Evolutionary conservation across 345 rosid genomes (phyloP), one percentile per base, ranked within the genome.

Genomic region (Gynandropsis gynandra): DNA sequence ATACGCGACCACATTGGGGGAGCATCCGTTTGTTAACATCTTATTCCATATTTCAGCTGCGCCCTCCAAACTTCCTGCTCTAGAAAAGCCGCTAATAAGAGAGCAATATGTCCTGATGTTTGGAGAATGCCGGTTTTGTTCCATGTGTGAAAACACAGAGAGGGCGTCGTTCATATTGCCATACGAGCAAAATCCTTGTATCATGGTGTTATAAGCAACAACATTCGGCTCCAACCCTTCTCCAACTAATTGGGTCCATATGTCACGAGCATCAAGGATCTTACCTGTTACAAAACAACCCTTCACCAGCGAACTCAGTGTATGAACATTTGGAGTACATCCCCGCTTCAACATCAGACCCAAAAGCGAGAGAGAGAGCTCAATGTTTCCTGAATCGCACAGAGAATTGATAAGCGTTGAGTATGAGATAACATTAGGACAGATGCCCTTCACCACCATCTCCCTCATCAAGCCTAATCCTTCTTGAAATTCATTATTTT

Each of bases 21-120:
- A 58, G 65, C 85, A 81, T 51, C 95, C 80, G 51, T 42, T 55
- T 7, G 65, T 50, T 48, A 83, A 71, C 98, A 89, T 89, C 79
- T 56, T 76, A 61, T 89, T 87, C 98, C 98, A 89, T 39, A 55
- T 68, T 59, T 78, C 72, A 11, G 87, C 83, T 40, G 92, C 90
- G 18, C 74, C 82, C 18, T 18, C 52, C 16, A 81, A 67, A 67
- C 75, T 71, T 44, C 84, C 85, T 0, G 67, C 56, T 75, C 81
- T 86, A 48, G 94, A 74, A 57, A 78, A 89, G 27, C 90, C 96
- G 56, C 76, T 75, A 36, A 89, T 72, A 21, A 86, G 80, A 61
- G 81, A 65, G 59, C 83, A 72, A 57, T 89, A 86, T 2, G 95
- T 81, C 15, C 74, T 75, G 32, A 64, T 56, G 55, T 80, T 86